Base-by-base conservation (phyloP, 306 rosid species). In the Gastrolobium bilobum region DNA sequence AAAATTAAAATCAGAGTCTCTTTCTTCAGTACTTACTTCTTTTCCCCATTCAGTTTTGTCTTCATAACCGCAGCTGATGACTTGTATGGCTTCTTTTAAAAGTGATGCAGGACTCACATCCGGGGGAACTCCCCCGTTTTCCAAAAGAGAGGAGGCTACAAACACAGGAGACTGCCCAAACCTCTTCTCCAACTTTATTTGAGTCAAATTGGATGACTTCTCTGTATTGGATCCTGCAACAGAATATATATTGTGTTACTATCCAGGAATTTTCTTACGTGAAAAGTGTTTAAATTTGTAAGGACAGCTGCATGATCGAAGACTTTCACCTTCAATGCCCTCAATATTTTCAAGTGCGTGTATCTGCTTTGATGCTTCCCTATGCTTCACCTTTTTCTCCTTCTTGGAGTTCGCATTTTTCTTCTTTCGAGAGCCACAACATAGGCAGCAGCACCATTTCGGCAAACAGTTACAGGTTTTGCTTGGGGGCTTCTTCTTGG, bases 31-130 rank as follows among this genome's bases (percentile, higher is more conserved):
- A 79, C 86, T 39, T 73, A 91, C 97, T 79, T 91, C 97, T 84
- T 91, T 91, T 79, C 94, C 97, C 97, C 97, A 89, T 78, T 89
- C 94, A 15, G 91, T 86, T 84, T 91, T 91, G 75, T 86, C 97
- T 83, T 90, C 97, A 31, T 89, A 91, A 13, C 97, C 97, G 53
- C 97, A 91, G 75, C 92, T 89, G 71, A 91, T 89, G 56, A 91
- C 97, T 80, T 88, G 97, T 75, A 91, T 84, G 52, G 91, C 92
- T 84, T 91, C 94, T 42, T 87, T 88, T 43, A 91, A 70, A 31
- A 86, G 90, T 31, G 89, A 90, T 30, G 94, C 92, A 68, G 90
- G 86, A 52, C 92, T 87, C 20, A 58, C 68, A 5, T 68, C 79
- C 5, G 58, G 75, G 52, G 88, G 92, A 75, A 83, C 78, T 68